phyloP scores from a whole-genome alignment of 148 eudicot genomes.

The Chenopodium suecicum region DNA sequence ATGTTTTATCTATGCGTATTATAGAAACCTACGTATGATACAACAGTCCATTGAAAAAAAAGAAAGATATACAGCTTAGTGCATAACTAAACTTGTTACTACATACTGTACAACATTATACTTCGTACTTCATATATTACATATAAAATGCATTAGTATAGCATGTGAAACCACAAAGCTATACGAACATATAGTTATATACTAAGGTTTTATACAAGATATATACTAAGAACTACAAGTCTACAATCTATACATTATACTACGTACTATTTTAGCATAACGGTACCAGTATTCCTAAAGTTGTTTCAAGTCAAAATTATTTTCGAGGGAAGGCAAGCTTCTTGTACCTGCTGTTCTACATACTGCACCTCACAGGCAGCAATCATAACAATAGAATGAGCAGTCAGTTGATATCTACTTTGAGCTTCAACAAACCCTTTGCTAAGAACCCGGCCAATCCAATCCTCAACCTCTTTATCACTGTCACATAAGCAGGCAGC shows the following conservation, averaged over 20 bases:
- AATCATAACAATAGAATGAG: conserved; percentile 24
- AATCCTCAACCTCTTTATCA: conserved; percentile 35
- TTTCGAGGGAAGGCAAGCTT: conserved; percentile 26
- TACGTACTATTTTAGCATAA: background rate
- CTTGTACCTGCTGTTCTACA: conserved; percentile 30
- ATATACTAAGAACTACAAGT: conserved; percentile 4
- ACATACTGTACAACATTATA: conserved; percentile 1
- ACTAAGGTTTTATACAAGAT: conserved; percentile 1
- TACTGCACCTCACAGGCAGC: conserved; percentile 16
- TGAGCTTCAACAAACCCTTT: conserved; percentile 57
- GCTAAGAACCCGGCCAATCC: conserved; percentile 67
- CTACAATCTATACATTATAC: conserved; percentile 1
- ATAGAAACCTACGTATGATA: no score
- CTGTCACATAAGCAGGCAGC: conserved; percentile 43
- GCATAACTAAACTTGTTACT: background rate
- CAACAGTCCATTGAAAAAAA: no score
- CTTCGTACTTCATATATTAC: background rate
- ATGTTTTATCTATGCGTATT: no score
- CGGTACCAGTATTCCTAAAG: background rate
- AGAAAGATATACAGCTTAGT: background rate
- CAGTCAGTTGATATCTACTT: conserved; percentile 33
- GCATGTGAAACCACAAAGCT: background rate
- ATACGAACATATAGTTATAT: conserved; percentile 3
- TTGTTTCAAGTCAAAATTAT: conserved; percentile 24
- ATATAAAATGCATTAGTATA: background rate